A percentile compares a stretch with the other conserved stretches of the same genome.
phyloP scores from a whole-genome alignment of 2,329 filamentous ascomycete species.

The Xylaria polymorpha region DNA sequence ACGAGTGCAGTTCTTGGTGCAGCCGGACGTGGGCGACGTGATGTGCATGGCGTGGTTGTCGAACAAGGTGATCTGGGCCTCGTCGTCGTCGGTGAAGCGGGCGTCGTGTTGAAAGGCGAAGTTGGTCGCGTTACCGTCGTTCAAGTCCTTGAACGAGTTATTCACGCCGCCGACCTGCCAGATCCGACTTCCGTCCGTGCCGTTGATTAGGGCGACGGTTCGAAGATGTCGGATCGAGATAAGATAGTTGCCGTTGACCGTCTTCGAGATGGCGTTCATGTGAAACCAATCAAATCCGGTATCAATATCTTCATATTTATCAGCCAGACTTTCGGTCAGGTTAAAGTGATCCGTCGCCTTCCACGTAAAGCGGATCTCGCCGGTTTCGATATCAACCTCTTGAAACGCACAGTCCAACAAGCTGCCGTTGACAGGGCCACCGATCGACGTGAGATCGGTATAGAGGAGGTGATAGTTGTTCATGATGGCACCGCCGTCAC shows the following conservation, averaged over 20 bases:
- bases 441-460: constrained; percentile 49
- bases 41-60: constrained; percentile 53
- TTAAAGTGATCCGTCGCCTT: constrained; percentile 49
- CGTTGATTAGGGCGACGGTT: constrained; percentile 50
- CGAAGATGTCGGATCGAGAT: constrained; percentile 52
- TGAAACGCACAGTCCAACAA: constrained; percentile 55
- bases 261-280: constrained; percentile 55
- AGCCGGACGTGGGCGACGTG: constrained; percentile 44
- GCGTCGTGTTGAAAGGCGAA: constrained; percentile 57
- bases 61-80: constrained; percentile 52
- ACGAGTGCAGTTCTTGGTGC: constrained; percentile 51
- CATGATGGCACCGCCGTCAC: constrained; percentile 56
- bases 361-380: constrained; percentile 54
- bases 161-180: constrained; percentile 54
- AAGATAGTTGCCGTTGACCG: constrained; percentile 53
- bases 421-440: constrained; percentile 48
- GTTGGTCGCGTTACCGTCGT: constrained; percentile 51
- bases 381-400: constrained; percentile 53
- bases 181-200: constrained; percentile 49
- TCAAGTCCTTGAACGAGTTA: constrained; percentile 55
- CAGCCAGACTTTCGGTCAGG: constrained; percentile 36
- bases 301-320: constrained; percentile 11
- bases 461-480: constrained; percentile 54
- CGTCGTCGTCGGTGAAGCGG: constrained; percentile 50
- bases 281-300: constrained; percentile 54